Conservation (phyloP, 768 basidiomycete genomes). For the Trametes cubensis region DNA sequence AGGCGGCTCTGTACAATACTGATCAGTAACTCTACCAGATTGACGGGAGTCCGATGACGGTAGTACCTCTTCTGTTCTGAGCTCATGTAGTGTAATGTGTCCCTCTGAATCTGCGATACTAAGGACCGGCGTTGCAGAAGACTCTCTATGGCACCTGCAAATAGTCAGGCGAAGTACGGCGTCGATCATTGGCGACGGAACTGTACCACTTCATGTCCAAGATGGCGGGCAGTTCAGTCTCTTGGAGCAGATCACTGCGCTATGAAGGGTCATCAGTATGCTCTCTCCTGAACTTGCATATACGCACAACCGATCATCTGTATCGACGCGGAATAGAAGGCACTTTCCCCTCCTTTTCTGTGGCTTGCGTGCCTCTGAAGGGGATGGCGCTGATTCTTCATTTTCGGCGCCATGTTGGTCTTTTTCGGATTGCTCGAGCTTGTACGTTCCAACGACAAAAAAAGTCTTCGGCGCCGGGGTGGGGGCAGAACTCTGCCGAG, state of each 20-base stretch:
- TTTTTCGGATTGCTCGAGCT: conserved; percentile 51
- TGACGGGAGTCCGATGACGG: neutral
- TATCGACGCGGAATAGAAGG: conserved; percentile 58
- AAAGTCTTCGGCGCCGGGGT: conserved; percentile 55
- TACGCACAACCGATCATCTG: conserved; percentile 42
- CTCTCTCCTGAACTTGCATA: neutral
- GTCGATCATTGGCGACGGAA: too few species aligned
- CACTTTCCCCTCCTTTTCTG: conserved; percentile 71
- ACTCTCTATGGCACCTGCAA: conserved; percentile 60
- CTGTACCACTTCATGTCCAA: conserved; percentile 92
- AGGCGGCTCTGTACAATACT: conserved; percentile 29
- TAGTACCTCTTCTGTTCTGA: conserved; percentile 52
- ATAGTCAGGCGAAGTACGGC: neutral
- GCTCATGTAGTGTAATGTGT: conserved; percentile 63
- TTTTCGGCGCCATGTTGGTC: conserved; percentile 12
- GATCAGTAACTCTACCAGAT: too few species aligned
- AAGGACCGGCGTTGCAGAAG: conserved; percentile 49
- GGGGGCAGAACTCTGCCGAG: conserved; percentile 89
- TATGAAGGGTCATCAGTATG: neutral
- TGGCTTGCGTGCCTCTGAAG: conserved; percentile 1
- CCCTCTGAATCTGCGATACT: conserved; percentile 89
- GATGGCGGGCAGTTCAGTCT: conserved; percentile 77
- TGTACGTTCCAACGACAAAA: conserved; percentile 92
- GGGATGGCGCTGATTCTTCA: neutral
- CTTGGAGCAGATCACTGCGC: conserved; percentile 61